Conservation (phyloP, 2,329 filamentous ascomycete genomes). For the Aspergillus thermomutatus region DNA sequence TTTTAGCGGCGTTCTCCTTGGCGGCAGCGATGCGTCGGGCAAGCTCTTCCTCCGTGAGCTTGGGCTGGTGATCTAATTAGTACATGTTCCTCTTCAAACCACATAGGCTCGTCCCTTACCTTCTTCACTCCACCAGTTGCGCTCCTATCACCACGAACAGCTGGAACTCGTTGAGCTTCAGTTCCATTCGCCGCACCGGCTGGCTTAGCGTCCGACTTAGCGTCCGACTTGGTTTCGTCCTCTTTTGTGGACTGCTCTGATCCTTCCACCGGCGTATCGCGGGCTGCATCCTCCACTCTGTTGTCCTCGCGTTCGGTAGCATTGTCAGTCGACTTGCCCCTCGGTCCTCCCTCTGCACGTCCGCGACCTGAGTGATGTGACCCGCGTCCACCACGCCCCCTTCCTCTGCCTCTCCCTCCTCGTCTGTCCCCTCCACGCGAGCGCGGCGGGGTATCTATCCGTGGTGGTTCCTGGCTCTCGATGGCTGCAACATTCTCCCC, state of each 20-base stretch:
- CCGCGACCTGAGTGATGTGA: constrained; percentile 17
- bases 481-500: constrained; percentile 15
- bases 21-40: constrained; percentile 60
- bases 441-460: constrained; percentile 24
- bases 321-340: constrained; percentile 15
- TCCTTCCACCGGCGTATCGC: constrained; percentile 9
- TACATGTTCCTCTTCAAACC: background rate
- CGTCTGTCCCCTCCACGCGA: constrained; percentile 30
- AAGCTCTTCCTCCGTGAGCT: constrained; percentile 64
- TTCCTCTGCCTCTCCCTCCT: constrained; percentile 30
- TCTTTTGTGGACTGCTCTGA: constrained; percentile 13
- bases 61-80: constrained; percentile 45
- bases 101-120: constrained; percentile 23
- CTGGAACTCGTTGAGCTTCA: constrained; percentile 32
- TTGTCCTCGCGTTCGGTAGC: constrained; percentile 9
- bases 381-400: constrained; percentile 25
- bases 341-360: constrained; percentile 15
- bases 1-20: constrained; percentile 58
- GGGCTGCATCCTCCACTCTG: constrained; percentile 13
- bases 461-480: constrained; percentile 13
- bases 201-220: constrained; percentile 10
- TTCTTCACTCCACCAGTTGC: constrained; percentile 52
- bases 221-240: constrained; percentile 12
- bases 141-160: constrained; percentile 54
- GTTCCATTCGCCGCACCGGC: constrained; percentile 20